Percentiles rank a stretch among this genome's conserved stretches.
Evolutionary conservation across 2,329 filamentous ascomycete species (phyloP).

Genomic region (Fusarium luffae): DNA sequence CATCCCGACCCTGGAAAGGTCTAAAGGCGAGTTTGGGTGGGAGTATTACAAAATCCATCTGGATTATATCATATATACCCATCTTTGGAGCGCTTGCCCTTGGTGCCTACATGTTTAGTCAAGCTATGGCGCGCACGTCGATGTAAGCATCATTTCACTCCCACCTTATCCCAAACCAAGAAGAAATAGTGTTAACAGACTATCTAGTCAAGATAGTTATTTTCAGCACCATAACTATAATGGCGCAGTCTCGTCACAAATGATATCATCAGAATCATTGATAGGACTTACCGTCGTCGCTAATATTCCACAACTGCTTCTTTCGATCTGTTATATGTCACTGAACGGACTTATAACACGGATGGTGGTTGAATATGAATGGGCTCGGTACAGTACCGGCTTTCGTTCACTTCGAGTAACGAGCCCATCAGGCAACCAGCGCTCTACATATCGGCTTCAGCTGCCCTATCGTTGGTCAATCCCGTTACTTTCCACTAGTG

Average conservation of each 20-base stretch:
- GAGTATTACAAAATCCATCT: no score
- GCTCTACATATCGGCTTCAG: conserved; percentile 36
- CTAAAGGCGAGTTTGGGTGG: no score
- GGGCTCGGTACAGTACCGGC: conserved; percentile 10
- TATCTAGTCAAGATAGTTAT: no score
- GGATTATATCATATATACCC: no score
- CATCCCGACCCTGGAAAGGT: not conserved
- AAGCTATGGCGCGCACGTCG: no score
- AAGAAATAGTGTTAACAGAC: rapidly evolving
- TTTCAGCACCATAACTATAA: no score
- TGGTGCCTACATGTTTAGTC: no score
- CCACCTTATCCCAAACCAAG: no score
- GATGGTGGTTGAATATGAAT: conserved; percentile 32
- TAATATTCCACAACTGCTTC: conserved; percentile 22
- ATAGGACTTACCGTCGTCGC: conserved; percentile 2
- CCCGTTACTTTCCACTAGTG: conserved; percentile 25
- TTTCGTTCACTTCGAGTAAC: conserved; percentile 33
- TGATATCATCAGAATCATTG: not conserved
- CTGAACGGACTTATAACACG: conserved; percentile 33
- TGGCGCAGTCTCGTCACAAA: rapidly evolving
- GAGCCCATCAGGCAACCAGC: conserved; percentile 17
- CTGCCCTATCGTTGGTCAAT: conserved; percentile 37
- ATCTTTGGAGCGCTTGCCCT: no score
- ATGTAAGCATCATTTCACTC: no score
- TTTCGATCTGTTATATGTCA: conserved; percentile 28